phyloP scores from a whole-genome alignment of 2,329 filamentous ascomycete species.

The Cladorrhinum sp. region DNA sequence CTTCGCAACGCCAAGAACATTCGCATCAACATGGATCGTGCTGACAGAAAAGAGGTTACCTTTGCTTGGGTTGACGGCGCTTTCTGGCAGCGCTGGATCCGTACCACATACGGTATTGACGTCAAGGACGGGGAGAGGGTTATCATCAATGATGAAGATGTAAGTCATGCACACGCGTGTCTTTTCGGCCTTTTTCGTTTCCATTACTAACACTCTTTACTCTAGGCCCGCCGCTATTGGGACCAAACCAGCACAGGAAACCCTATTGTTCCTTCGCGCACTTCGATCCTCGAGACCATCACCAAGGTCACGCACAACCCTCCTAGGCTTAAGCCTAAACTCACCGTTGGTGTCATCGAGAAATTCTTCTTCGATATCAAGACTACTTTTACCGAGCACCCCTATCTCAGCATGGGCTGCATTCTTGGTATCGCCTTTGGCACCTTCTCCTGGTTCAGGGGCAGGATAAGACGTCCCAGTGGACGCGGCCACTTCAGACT shows the following conservation, averaged over 20 bases:
- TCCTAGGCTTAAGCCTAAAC: slow-evolving; percentile 71
- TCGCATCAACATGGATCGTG: slow-evolving; percentile 83
- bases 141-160: slow-evolving; percentile 95
- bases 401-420: slow-evolving; percentile 56
- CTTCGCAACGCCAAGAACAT: slow-evolving; percentile 85
- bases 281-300: slow-evolving; percentile 85
- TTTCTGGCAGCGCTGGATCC: slow-evolving; percentile 97
- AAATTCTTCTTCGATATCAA: slow-evolving; percentile 68
- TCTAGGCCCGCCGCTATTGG: slow-evolving; percentile 91
- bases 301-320: slow-evolving; percentile 67
- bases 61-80: slow-evolving; percentile 97
- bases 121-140: slow-evolving; percentile 85
- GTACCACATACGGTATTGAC: slow-evolving; percentile 91
- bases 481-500: slow-evolving; percentile 62
- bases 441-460: slow-evolving; percentile 51
- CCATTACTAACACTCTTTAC: slow-evolving; percentile 25
- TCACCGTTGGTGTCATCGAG: slow-evolving; percentile 69
- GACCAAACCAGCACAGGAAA: slow-evolving; percentile 86
- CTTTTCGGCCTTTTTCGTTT: neutral
- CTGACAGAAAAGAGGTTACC: slow-evolving; percentile 80
- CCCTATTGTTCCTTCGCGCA: slow-evolving; percentile 82
- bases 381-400: slow-evolving; percentile 57
- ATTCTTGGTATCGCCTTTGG: slow-evolving; percentile 56
- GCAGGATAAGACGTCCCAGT: slow-evolving; percentile 51
- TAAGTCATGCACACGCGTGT: slow-evolving; percentile 49